Conservation (phyloP, 73 alveolate species). For the Halteria grandinella region DNA sequence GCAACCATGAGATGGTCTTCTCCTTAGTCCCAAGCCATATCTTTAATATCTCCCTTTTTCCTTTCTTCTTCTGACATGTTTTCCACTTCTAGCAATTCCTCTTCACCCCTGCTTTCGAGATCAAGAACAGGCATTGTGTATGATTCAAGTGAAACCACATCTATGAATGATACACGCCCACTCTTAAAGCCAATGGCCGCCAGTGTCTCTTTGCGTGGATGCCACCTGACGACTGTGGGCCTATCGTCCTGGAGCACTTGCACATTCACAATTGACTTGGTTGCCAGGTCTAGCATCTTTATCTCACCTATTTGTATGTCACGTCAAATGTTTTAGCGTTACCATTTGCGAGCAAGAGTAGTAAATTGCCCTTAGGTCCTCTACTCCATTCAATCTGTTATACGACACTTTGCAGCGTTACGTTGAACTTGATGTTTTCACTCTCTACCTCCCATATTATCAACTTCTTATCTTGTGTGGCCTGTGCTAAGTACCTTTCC, state of each 20-base stretch:
- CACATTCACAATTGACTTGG: conserved; percentile 28
- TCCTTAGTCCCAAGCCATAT: conserved; percentile 59
- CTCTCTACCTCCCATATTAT: conserved; percentile 43
- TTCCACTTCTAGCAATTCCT: too few relatives aligned
- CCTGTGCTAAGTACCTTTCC: conserved; percentile 32
- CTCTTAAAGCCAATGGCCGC: conserved; percentile 64
- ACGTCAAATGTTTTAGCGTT: background rate
- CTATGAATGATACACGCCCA: conserved; percentile 47
- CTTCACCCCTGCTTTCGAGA: conserved; percentile 38
- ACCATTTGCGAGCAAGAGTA: conserved; percentile 56
- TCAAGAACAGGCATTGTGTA: background rate
- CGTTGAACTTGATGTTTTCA: conserved; percentile 34
- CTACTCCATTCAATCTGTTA: conserved; percentile 51
- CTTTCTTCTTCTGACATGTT: background rate
- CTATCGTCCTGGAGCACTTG: background rate
- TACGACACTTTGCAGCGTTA: background rate
- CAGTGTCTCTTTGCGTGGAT: conserved; percentile 53
- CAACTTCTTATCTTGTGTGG: conserved; percentile 35
- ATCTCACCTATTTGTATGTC: conserved; percentile 43
- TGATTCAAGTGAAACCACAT: conserved; percentile 21
- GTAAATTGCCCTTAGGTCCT: conserved; percentile 38
- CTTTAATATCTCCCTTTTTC: conserved; percentile 45
- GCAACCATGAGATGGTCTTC: conserved; percentile 64
- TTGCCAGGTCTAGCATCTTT: conserved; percentile 39
- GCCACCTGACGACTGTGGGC: conserved; percentile 63